Evolutionary conservation across 345 rosid genomes (phyloP), one percentile per base, ranked within the genome.

Genomic region (Jatropha curcas): DNA sequence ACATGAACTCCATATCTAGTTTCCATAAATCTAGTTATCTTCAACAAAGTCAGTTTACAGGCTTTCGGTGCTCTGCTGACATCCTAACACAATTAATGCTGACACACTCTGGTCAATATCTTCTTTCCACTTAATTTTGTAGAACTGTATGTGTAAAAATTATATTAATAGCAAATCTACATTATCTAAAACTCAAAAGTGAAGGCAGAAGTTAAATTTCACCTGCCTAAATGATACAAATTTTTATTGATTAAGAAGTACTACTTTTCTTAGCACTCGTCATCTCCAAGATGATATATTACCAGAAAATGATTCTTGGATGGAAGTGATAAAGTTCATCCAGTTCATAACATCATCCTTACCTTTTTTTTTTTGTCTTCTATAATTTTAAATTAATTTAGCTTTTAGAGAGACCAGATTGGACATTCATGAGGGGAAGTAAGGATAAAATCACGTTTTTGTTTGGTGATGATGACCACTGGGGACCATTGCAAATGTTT

Each of bases 391-490:
- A 28, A 31, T 31, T 25, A 28, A n/a, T 69, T 71, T 77, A 91
- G 97, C 96, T 93, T 65, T 79, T 84, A 77, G 84, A 81, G 72
- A 82, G 78, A 77, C 91, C 90, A 48, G 96, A 91, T 67, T 91
- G 97, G 96, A 83, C 76, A 57, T 94, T 87, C 72, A 77, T 90
- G 86, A 87, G 85, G 84, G 84, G 76, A 74, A 86, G 84, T 63
- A 70, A 74, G 77, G 75, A 71, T 60, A 91, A 85, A 78, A 81
- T 94, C 31, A 79, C 92, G 61, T 88, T 90, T 79, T 77, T 94
- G 81, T 94, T 80, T 73, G 94, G 94, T 56, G 71, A 75, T 37
- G 90, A 88, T 74, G 98, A 90, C 80, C 97, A 91, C 73, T 94
- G 97, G 97, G 97, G 94, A 55, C 94, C 98, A 0, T 48, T 88